These are phyloP conservation scores for Astrephomene gubernaculifera DNA, from an alignment of 139 green algal genomes.

Conservation along the genomic window DNA sequence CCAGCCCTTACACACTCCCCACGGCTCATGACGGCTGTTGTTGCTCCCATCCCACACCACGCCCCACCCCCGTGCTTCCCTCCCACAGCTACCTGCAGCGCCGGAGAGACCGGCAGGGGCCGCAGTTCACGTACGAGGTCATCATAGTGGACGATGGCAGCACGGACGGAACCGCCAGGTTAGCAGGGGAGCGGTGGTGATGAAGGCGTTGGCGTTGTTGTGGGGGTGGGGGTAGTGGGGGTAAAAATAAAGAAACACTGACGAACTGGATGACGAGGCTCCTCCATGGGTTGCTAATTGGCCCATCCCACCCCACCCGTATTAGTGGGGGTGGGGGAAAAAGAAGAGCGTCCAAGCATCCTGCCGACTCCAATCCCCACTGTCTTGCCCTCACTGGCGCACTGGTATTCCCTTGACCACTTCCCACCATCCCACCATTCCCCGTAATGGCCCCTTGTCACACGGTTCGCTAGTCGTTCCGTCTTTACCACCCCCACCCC, in stretches of 20 bases:
- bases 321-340: neutral
- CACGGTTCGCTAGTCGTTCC: neutral
- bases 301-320: too few relatives aligned
- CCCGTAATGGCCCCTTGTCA: neutral
- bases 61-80: neutral
- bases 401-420: neutral
- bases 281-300: too few relatives aligned
- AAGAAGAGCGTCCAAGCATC: neutral
- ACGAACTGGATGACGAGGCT: too few relatives aligned
- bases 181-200: neutral
- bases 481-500: neutral
- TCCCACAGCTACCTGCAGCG: slow-evolving; percentile 74
- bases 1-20: neutral
- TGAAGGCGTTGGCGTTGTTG: neutral
- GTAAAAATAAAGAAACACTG: too few relatives aligned
- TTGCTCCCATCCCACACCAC: neutral
- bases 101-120: slow-evolving; percentile 73
- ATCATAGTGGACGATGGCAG: slow-evolving; percentile 98
- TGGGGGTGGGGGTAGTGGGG: too few relatives aligned
- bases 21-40: neutral
- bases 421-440: neutral
- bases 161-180: slow-evolving; percentile 82
- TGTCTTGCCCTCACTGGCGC: neutral
- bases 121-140: slow-evolving; percentile 93
- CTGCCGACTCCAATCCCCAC: too few relatives aligned